Evolutionary conservation across 371 early-diverging fungal species (phyloP).

Genomic region (Lichtheimia ramosa): DNA sequence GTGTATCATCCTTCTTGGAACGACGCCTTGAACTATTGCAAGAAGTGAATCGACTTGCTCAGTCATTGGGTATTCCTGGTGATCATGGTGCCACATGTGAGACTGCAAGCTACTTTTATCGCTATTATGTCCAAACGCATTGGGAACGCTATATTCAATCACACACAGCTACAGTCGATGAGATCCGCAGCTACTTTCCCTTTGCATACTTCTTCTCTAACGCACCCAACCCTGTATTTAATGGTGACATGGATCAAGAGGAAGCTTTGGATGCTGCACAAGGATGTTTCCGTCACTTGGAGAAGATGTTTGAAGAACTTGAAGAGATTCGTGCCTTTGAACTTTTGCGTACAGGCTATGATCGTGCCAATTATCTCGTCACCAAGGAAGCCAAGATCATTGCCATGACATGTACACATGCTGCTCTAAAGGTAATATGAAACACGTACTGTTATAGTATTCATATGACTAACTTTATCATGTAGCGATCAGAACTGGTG

Average conservation of each 20-base stretch:
- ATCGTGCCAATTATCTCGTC: constrained; percentile 88
- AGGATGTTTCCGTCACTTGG: constrained; percentile 82
- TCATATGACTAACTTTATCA: neutral
- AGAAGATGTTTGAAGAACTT: constrained; percentile 71
- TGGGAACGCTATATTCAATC: constrained; percentile 74
- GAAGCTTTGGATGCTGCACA: constrained; percentile 60
- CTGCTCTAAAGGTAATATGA: constrained; percentile 69
- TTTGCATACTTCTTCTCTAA: constrained; percentile 77
- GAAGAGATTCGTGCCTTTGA: constrained; percentile 90
- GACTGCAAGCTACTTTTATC: constrained; percentile 88
- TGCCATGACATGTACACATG: constrained; percentile 96
- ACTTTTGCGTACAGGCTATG: constrained; percentile 73
- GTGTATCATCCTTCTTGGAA: constrained; percentile 89
- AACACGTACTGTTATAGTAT: too few relatives aligned
- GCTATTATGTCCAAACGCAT: constrained; percentile 67
- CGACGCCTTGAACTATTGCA: constrained; percentile 72
- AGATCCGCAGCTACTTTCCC: constrained; percentile 67
- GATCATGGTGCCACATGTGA: constrained; percentile 93
- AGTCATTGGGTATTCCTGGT: constrained; percentile 67
- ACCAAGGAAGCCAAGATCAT: constrained; percentile 94
- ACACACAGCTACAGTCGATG: constrained; percentile 15
- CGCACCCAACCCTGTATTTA: constrained; percentile 76
- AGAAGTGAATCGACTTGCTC: constrained; percentile 77
- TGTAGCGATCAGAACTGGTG: constrained; percentile 75
- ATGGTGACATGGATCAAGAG: constrained; percentile 39